Percentiles rank a stretch among this genome's conserved stretches.
phyloP scores from a whole-genome alignment of 768 basidiomycete genomes.

The Lentinula aciculospora region DNA sequence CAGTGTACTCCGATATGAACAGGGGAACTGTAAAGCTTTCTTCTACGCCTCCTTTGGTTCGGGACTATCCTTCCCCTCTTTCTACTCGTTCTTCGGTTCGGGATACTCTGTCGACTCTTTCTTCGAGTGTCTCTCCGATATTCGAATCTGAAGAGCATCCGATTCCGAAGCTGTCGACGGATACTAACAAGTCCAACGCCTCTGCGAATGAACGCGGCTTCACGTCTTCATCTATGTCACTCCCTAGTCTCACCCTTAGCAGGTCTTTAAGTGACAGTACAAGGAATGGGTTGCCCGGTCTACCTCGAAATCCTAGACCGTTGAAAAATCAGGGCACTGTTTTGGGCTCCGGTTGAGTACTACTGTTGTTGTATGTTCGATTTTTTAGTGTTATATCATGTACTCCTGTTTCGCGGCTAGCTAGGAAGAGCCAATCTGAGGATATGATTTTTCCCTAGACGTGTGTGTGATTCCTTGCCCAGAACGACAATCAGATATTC shows the following conservation, averaged over 20 bases:
- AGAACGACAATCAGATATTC: too few species aligned
- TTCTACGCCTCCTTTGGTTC: constrained; percentile 17
- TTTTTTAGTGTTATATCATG: too few species aligned
- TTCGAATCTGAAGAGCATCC: neutral
- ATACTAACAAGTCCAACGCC: too few species aligned
- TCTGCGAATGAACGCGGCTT: neutral
- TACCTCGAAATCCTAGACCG: neutral
- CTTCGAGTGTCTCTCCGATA: neutral
- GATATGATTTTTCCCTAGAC: too few species aligned
- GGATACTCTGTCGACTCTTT: neutral
- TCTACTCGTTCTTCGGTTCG: neutral
- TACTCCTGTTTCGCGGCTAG: too few species aligned
- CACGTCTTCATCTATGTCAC: neutral
- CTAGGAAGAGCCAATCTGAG: too few species aligned
- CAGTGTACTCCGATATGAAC: constrained; percentile 21
- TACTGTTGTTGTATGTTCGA: too few species aligned
- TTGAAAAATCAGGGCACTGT: neutral
- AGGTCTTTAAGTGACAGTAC: neutral
- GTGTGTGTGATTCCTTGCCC: too few species aligned
- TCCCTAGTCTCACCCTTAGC: neutral
- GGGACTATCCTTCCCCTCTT: neutral
- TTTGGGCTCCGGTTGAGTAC: neutral
- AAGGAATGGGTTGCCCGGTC: neutral
- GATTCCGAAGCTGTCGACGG: too few species aligned
- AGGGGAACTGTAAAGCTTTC: constrained; percentile 20